Evolutionary conservation across 306 rosid genomes (phyloP), one percentile per base, ranked within the genome.

Genomic region (Gleditsia sinensis): DNA sequence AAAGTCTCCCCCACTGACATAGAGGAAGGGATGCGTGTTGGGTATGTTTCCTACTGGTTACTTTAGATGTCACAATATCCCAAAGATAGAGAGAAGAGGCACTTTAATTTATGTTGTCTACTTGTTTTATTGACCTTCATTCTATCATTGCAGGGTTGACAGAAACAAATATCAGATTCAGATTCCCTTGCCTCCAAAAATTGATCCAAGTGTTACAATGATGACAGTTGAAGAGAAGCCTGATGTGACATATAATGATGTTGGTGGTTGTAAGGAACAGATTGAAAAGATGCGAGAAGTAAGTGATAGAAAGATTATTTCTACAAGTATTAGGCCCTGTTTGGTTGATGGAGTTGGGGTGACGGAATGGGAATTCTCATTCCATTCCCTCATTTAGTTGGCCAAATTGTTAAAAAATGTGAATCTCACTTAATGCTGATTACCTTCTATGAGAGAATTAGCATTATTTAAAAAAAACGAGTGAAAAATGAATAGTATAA

Each of bases 1-100:
- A 95, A 95, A 84, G 98, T 95, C 80, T 95, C 99, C 64, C 99
- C 99, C 37, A 95, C 99, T 12, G 99, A 95, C 77, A 95, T 95
- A 54, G 99, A 95, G 81, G 99, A 95, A 82, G 99, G 99, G 65
- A 95, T 95, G 99, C 98, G 99, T 53, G 99, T 95, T 53, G 99
- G 99, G 99, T 94, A 88, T 67, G 94, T 80, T 43, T 48, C 69
- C 33, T n/a, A n/a, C 76, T 25, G 56, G 37, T 59, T 9, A 20
- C 51, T 59, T 58, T 27, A 51, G 25, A 48, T 73, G 25, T 77
- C 51, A 21, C 57, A 27, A 24, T 67, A 48, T 68, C 16, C 28
- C 19, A 5, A 45, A 40, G 6, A 20, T n/a, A 21, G 63, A 45
- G 56, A 67, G 23, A 65, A 49, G 74, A 39, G 67, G 25, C 45